Conservation (phyloP, 1,284 basidiomycete genomes). For the Phellopilus nigrolimitatus region DNA sequence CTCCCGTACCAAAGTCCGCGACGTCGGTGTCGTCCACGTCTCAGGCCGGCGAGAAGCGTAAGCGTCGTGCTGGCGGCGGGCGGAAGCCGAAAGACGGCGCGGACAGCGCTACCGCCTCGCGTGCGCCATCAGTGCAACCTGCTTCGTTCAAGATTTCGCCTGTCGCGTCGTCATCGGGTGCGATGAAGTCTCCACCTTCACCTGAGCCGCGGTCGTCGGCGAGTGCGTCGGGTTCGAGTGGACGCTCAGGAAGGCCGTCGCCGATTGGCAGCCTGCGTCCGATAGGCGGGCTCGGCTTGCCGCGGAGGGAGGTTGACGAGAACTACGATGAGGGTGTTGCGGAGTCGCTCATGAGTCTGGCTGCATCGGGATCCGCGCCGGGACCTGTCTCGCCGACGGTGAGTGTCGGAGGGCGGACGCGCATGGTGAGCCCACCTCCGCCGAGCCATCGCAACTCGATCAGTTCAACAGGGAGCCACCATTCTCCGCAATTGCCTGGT, state of each 20-base stretch:
- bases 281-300: constrained; percentile 30
- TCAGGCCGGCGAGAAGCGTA: constrained; percentile 10
- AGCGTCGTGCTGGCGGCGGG: constrained; percentile 6
- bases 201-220: constrained; percentile 55
- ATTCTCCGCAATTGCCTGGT: constrained; percentile 39
- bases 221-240: constrained; percentile 54
- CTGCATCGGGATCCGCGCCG: constrained; percentile 32
- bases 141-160: constrained; percentile 36
- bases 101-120: constrained; percentile 21
- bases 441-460: constrained; percentile 50
- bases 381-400: constrained; percentile 42
- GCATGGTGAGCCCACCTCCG: constrained; percentile 40
- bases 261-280: constrained; percentile 56
- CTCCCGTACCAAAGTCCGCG: constrained; percentile 11
- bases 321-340: constrained; percentile 79
- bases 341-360: constrained; percentile 63
- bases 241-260: constrained; percentile 52
- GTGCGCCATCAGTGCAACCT: constrained; percentile 24
- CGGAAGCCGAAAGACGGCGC: constrained; percentile 21
- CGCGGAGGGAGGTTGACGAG: constrained; percentile 67
- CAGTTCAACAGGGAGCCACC: constrained; percentile 40
- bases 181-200: constrained; percentile 40
- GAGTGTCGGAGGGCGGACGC: constrained; percentile 21
- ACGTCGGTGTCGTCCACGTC: constrained; percentile 6
- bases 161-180: constrained; percentile 29